Conservation (phyloP, 352 stramenopile genomes). For the Globisporangium nunn region DNA sequence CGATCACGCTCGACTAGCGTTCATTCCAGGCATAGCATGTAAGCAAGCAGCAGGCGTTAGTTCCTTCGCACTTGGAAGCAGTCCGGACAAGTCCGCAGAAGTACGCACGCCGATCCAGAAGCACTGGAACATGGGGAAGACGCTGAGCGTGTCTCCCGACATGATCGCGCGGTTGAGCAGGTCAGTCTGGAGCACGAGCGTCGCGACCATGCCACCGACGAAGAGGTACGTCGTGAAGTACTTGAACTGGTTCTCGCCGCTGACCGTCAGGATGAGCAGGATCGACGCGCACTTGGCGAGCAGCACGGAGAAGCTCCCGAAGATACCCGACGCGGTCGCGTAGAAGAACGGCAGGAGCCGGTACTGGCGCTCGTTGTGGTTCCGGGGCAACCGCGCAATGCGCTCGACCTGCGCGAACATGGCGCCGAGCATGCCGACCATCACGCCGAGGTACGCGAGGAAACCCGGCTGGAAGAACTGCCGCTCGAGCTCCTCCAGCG, state of each 20-base stretch:
- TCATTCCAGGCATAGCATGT: slow-evolving; percentile 3
- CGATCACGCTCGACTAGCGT: slow-evolving; percentile 69
- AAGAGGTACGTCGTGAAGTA: slow-evolving; percentile 85
- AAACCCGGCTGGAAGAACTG: slow-evolving; percentile 78
- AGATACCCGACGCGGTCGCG: slow-evolving; percentile 74
- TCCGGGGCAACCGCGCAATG: slow-evolving; percentile 41
- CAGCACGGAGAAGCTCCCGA: slow-evolving; percentile 77
- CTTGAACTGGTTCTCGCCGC: slow-evolving; percentile 78
- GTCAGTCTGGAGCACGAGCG: slow-evolving; percentile 78
- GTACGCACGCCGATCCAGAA: slow-evolving; percentile 80
- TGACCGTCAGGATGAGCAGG: slow-evolving; percentile 67
- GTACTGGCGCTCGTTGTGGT: slow-evolving; percentile 54
- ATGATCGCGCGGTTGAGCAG: slow-evolving; percentile 82
- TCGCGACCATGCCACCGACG: slow-evolving; percentile 73
- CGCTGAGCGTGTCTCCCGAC: slow-evolving; percentile 73
- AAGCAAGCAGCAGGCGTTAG: slow-evolving; percentile 1
- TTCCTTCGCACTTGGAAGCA: slow-evolving; percentile 5
- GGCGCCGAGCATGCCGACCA: slow-evolving; percentile 51
- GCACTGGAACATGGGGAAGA: slow-evolving; percentile 87
- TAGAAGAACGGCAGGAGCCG: slow-evolving; percentile 72
- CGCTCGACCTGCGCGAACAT: slow-evolving; percentile 76
- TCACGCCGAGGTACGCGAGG: slow-evolving; percentile 70
- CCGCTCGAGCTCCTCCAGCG: slow-evolving; percentile 63
- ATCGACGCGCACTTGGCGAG: slow-evolving; percentile 82
- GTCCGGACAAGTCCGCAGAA: background rate